A percentile compares a stretch with the other conserved stretches of the same genome.
These are phyloP conservation scores for Metarhizium sp. DNA, from an alignment of 2,329 filamentous ascomycete species.

Conservation along the genomic window DNA sequence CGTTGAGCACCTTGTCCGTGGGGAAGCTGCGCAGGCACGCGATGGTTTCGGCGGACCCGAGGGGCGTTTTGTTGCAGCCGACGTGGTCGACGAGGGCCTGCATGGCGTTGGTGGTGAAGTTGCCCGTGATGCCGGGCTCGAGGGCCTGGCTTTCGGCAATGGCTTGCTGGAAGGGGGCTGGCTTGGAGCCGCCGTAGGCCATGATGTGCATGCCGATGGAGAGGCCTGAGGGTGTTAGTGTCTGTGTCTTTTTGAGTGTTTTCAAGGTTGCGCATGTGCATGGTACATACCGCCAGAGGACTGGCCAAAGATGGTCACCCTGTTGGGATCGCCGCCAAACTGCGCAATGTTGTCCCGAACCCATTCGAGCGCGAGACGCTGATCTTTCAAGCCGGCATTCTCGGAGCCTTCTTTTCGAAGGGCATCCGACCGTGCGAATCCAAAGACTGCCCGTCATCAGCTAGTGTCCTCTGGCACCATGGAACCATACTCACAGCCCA, in stretches of 20 bases:
- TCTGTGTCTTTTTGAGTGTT: no score
- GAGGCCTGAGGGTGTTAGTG: slow-evolving; percentile 19
- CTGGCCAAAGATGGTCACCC: slow-evolving; percentile 26
- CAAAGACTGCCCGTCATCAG: slow-evolving; percentile 13
- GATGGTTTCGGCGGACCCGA: slow-evolving; percentile 34
- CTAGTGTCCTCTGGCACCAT: neutral
- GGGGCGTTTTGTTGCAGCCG: slow-evolving; percentile 30
- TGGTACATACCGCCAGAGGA: slow-evolving; percentile 19
- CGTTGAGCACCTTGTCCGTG: slow-evolving; percentile 31
- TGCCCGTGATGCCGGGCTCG: slow-evolving; percentile 39
- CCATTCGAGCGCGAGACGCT: slow-evolving; percentile 35
- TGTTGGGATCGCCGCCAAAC: slow-evolving; percentile 39
- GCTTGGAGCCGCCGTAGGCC: slow-evolving; percentile 33
- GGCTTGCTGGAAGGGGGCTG: slow-evolving; percentile 33
- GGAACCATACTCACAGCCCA: slow-evolving; percentile 10
- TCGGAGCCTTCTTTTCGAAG: slow-evolving; percentile 12
- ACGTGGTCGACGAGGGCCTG: slow-evolving; percentile 28
- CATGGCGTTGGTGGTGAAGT: slow-evolving; percentile 39
- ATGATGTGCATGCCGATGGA: slow-evolving; percentile 37
- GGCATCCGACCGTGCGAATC: slow-evolving; percentile 15
- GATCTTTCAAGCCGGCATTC: slow-evolving; percentile 44
- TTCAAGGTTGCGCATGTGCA: no score
- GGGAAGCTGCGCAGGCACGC: slow-evolving; percentile 34
- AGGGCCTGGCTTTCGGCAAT: slow-evolving; percentile 39
- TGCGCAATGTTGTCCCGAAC: slow-evolving; percentile 32